These are phyloP conservation scores for Eucalyptus decipiens DNA, from an alignment of 345 rosid genomes.

Conservation along the genomic window DNA sequence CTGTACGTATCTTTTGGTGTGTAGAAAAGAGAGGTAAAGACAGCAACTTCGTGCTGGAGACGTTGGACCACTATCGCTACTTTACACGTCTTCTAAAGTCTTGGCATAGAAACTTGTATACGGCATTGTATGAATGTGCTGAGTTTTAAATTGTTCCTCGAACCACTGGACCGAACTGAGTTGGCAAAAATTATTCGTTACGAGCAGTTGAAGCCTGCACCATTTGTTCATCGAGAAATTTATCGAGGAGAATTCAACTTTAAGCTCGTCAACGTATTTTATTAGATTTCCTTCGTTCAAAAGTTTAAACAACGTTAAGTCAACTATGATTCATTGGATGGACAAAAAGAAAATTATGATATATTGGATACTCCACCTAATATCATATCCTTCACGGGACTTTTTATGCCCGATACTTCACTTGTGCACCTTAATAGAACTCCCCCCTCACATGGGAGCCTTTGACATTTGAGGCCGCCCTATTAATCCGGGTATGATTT, in stretches of 20 bases:
- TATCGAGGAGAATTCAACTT: not conserved
- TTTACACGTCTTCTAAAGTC: not conserved
- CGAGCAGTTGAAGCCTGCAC: not conserved
- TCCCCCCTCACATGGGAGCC: not conserved
- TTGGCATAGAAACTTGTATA: not conserved
- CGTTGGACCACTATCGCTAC: not conserved
- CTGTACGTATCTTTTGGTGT: not conserved
- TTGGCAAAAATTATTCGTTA: not conserved
- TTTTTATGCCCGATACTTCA: not conserved
- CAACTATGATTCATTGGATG: not conserved
- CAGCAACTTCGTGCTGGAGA: not conserved
- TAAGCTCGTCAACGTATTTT: not conserved
- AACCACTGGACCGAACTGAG: not conserved
- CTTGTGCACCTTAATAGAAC: not conserved
- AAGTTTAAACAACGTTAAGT: not conserved
- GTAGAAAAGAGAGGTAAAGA: not conserved
- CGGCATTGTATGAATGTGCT: not conserved
- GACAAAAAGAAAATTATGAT: not conserved
- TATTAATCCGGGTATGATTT: not conserved
- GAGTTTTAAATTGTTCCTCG: not conserved
- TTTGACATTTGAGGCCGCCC: not conserved
- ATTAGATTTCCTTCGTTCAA: not conserved
- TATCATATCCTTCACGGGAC: not conserved
- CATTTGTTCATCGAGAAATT: not conserved
- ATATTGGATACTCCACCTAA: not conserved